A percentile compares a stretch with the other conserved stretches of the same genome.
Conservation (phyloP, 495 filamentous ascomycete genomes). For the Glonium stellatum region DNA sequence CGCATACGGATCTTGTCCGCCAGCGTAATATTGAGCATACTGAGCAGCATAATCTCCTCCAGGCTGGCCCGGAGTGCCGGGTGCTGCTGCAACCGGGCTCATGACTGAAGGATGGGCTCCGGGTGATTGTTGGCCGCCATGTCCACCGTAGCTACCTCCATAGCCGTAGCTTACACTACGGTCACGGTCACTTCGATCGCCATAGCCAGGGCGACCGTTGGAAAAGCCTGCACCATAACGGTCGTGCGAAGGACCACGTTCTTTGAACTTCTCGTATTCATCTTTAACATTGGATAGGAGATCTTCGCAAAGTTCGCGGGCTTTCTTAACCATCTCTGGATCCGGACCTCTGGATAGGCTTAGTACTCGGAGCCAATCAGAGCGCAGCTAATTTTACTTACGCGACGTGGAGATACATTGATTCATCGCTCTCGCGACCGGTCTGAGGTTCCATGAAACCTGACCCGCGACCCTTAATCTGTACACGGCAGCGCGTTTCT, state of each 20-base stretch:
- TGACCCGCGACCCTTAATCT: constrained; percentile 96
- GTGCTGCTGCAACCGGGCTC: constrained; percentile 34
- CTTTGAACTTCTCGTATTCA: constrained; percentile 85
- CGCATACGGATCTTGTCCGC: constrained; percentile 73
- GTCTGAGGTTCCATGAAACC: constrained; percentile 85
- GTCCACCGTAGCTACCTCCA: constrained; percentile 23
- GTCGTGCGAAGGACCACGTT: constrained; percentile 57
- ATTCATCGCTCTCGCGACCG: constrained; percentile 80
- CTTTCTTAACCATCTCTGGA: constrained; percentile 73
- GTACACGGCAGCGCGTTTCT: constrained; percentile 87
- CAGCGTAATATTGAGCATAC: constrained; percentile 72
- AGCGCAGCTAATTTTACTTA: constrained; percentile 40
- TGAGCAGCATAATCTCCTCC: constrained; percentile 60
- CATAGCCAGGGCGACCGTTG: constrained; percentile 30
- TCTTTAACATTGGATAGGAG: constrained; percentile 74
- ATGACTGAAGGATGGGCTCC: constrained; percentile 17
- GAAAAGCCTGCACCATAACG: constrained; percentile 28
- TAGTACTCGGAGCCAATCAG: constrained; percentile 8
- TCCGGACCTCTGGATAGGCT: constrained; percentile 68
- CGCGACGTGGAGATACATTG: constrained; percentile 95
- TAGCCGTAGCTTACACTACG: constrained; percentile 24
- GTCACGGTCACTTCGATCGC: constrained; percentile 26
- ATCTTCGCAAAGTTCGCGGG: constrained; percentile 82
- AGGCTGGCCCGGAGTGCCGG: constrained; percentile 23
- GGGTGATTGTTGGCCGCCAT: constrained; percentile 6